Conservation (phyloP, 805 yeast species). For the Hyphopichia homilentoma region DNA sequence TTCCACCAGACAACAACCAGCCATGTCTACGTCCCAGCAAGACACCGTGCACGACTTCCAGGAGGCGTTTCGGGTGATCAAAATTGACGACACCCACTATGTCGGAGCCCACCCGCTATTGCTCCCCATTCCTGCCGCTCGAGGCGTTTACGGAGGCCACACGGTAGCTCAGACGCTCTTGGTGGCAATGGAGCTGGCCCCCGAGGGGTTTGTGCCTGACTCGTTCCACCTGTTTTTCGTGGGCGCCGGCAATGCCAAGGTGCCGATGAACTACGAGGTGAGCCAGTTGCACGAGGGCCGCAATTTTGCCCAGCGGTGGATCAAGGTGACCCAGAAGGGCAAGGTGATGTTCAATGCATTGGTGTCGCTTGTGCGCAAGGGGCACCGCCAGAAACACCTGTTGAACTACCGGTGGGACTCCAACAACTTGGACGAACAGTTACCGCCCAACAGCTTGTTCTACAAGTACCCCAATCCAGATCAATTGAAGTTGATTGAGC, state of each 20-base stretch:
- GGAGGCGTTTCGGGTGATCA: conserved; percentile 27
- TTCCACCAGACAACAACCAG: no score
- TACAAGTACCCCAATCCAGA: conserved; percentile 24
- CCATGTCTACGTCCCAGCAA: no score
- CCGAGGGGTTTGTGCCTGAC: conserved; percentile 42
- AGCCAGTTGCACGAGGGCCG: conserved; percentile 49
- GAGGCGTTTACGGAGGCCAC: conserved; percentile 72
- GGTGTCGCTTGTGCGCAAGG: conserved; percentile 36
- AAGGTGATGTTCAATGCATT: conserved; percentile 49
- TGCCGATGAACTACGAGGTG: conserved; percentile 53
- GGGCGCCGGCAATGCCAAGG: conserved; percentile 45
- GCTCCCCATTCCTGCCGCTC: conserved; percentile 42
- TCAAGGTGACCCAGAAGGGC: conserved; percentile 53
- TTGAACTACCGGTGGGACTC: no score
- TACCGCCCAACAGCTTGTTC: conserved; percentile 14
- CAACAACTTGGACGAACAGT: conserved; percentile 8
- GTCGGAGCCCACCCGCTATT: conserved; percentile 32
- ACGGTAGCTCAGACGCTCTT: conserved; percentile 60
- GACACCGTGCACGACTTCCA: conserved; percentile 22
- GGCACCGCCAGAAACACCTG: conserved; percentile 8
- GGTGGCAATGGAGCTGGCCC: conserved; percentile 53
- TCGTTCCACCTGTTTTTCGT: conserved; percentile 64
- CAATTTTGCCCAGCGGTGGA: conserved; percentile 49
- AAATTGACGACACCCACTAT: conserved; percentile 22
- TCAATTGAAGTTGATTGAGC: conserved; percentile 21